A percentile compares a stretch with the other conserved stretches of the same genome.
Evolutionary conservation across 108 stramenopile species (phyloP).

Genomic region (Stephanodiscus minutulus): DNA sequence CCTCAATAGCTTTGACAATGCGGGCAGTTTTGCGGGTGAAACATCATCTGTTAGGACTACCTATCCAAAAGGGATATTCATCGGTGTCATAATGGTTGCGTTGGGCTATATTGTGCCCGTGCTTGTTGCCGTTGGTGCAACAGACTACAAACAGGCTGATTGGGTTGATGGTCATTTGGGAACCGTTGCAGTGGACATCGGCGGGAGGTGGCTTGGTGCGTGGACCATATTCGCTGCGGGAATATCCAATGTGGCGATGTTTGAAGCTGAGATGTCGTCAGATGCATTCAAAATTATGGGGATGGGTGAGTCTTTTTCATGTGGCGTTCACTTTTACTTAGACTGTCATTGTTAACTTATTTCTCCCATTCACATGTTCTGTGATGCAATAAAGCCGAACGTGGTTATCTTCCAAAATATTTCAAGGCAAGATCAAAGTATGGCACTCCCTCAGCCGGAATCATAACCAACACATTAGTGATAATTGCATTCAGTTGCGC

Average conservation of each 20-base stretch:
- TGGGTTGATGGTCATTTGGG: conserved; percentile 92
- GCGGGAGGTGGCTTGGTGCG: conserved; percentile 89
- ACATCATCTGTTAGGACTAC: conserved; percentile 72
- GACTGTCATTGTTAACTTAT: not conserved
- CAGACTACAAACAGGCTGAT: conserved; percentile 59
- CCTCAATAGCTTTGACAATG: conserved; percentile 89
- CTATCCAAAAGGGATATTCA: conserved; percentile 81
- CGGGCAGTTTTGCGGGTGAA: conserved; percentile 86
- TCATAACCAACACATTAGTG: conserved; percentile 76
- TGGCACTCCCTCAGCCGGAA: conserved; percentile 89
- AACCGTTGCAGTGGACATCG: conserved; percentile 72
- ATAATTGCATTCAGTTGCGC: conserved; percentile 73
- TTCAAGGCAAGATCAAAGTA: conserved; percentile 75
- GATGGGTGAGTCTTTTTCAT: conserved; percentile 62
- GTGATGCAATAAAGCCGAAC: conserved; percentile 41
- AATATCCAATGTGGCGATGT: conserved; percentile 86
- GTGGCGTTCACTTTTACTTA: not conserved
- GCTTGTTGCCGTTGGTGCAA: conserved; percentile 70
- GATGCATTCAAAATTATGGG: conserved; percentile 94
- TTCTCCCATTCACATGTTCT: not conserved
- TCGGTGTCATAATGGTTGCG: conserved; percentile 65
- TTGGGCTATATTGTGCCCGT: conserved; percentile 82
- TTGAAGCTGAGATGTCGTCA: conserved; percentile 92
- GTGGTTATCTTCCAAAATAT: conserved; percentile 85
- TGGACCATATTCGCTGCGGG: conserved; percentile 93